A percentile compares a stretch with the other conserved stretches of the same genome.
These are phyloP conservation scores for Durio zibethinus DNA, from an alignment of 345 rosid genomes.

Conservation along the genomic window DNA sequence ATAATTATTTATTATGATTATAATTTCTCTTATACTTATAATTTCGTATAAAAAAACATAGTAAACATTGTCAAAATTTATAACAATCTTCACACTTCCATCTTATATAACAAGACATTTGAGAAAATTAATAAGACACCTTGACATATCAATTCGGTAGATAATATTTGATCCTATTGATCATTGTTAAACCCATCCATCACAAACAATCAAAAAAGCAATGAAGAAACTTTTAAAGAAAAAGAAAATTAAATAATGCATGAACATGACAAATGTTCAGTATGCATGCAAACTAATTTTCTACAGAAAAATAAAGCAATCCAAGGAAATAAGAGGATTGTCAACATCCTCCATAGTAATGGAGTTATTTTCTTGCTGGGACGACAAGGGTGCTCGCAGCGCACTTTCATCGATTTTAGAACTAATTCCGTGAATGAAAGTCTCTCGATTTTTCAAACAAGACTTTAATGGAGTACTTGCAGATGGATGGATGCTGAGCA, in stretches of 20 bases:
- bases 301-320: conserved; percentile 87
- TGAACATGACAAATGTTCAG: conserved; percentile 1
- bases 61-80: background rate
- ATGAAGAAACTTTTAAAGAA: background rate
- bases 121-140: background rate
- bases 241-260: background rate
- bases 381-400: conserved; percentile 34
- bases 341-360: conserved; percentile 51
- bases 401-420: conserved; percentile 53
- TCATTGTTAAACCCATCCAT: background rate
- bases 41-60: too few relatives aligned
- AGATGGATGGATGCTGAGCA: conserved; percentile 5
- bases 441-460: conserved; percentile 41
- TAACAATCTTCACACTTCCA: background rate
- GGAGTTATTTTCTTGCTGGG: conserved; percentile 26
- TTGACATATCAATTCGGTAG: background rate
- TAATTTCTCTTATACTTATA: too few relatives aligned
- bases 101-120: conserved; percentile 5
- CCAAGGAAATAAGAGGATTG: conserved; percentile 80
- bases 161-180: conserved; percentile 6
- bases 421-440: conserved; percentile 48
- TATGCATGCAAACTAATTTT: conserved; percentile 15
- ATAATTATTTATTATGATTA: too few relatives aligned
- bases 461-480: too few relatives aligned
- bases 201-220: background rate